Conservation (phyloP, 805 yeast genomes). For the Candida silvatica region DNA sequence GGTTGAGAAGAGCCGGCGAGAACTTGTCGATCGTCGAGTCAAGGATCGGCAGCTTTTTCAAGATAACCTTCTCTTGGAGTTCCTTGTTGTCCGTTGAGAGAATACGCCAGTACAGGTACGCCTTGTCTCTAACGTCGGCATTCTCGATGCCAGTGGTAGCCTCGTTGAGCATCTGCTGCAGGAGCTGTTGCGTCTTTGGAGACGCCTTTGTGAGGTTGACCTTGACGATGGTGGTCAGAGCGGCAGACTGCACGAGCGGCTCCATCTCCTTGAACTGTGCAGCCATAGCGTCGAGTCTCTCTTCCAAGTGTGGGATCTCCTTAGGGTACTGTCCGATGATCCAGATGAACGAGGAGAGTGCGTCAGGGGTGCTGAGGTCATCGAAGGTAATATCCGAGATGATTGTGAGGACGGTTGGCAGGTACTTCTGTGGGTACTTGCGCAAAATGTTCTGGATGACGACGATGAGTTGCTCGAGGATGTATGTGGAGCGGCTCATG, state of each 20-base stretch:
- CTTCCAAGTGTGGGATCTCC: conserved; percentile 45
- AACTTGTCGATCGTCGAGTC: conserved; percentile 65
- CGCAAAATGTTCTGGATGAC: conserved; percentile 61
- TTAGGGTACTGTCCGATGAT: conserved; percentile 63
- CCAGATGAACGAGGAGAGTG: conserved; percentile 57
- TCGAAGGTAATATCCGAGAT: conserved; percentile 37
- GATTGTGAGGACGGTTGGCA: conserved; percentile 47
- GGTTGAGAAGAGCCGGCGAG: conserved; percentile 58
- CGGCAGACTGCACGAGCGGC: conserved; percentile 48
- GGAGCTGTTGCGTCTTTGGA: conserved; percentile 26
- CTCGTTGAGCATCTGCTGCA: conserved; percentile 52
- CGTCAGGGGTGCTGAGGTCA: conserved; percentile 39
- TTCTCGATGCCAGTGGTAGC: conserved; percentile 62
- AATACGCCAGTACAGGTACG: conserved; percentile 73
- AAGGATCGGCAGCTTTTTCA: conserved; percentile 61
- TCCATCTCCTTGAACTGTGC: conserved; percentile 52
- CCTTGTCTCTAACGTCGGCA: conserved; percentile 74
- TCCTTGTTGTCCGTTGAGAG: conserved; percentile 38
- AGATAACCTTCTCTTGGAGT: conserved; percentile 43
- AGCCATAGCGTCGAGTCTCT: conserved; percentile 36
- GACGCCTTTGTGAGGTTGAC: conserved; percentile 30
- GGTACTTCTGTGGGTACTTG: conserved; percentile 48
- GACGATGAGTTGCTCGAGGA: conserved; percentile 49
- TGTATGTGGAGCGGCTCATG: conserved; percentile 54
- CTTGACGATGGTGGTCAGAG: conserved; percentile 56